Evolutionary conservation across 2,329 filamentous ascomycete genomes (phyloP).

Genomic region (Exophiala calicioides): DNA sequence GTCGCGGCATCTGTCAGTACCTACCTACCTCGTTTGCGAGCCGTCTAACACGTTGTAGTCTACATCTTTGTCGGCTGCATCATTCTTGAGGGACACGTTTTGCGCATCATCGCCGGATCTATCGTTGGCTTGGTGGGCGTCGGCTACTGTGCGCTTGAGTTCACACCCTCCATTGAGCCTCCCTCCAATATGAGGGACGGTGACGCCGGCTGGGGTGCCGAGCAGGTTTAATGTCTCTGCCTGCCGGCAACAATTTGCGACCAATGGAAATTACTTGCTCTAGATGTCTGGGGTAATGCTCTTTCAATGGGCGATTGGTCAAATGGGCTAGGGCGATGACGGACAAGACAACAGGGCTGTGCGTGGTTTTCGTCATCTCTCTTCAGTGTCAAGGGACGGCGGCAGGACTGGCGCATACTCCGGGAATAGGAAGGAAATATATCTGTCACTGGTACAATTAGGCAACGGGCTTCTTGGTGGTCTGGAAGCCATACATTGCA

Average conservation of each 20-base stretch:
- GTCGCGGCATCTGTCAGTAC: slow-evolving; percentile 88
- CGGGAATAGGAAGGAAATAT: no score
- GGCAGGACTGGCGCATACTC: no score
- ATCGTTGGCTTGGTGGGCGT: slow-evolving; percentile 78
- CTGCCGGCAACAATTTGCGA: not conserved
- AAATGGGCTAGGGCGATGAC: no score
- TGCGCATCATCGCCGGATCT: slow-evolving; percentile 74
- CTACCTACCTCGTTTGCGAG: not conserved
- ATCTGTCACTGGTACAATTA: no score
- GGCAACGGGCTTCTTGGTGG: no score
- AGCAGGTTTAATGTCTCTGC: slow-evolving; percentile 7
- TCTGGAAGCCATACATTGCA: no score
- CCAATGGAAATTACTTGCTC: no score
- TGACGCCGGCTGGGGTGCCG: slow-evolving; percentile 43
- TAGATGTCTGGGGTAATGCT: no score
- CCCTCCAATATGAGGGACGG: slow-evolving; percentile 80
- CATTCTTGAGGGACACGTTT: slow-evolving; percentile 66
- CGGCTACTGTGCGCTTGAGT: slow-evolving; percentile 74
- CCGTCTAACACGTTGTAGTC: slow-evolving; percentile 56
- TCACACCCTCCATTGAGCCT: slow-evolving; percentile 75
- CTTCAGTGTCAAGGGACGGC: no score
- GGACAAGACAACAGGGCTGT: no score
- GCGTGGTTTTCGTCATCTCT: no score
- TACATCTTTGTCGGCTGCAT: slow-evolving; percentile 94
- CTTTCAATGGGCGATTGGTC: no score